phyloP scores from a whole-genome alignment of 305 asterid genomes.

The Fraxinus xanthoxyloides region DNA sequence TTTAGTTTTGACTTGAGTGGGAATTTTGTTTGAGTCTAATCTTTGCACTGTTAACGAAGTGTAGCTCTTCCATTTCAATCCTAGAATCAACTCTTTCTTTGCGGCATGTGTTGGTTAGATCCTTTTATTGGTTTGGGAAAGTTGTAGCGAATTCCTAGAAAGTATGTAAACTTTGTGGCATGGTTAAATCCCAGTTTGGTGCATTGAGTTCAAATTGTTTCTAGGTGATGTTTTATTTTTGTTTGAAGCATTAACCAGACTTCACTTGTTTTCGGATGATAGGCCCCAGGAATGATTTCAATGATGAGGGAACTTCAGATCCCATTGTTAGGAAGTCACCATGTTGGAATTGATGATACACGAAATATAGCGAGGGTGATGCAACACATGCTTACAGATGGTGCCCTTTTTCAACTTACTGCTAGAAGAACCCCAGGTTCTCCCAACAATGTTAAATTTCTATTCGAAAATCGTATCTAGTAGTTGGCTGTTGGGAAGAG shows the following conservation, averaged over 20 bases:
- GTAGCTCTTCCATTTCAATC: neutral
- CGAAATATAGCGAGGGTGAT: conserved; percentile 78
- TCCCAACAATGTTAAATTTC: conserved; percentile 43
- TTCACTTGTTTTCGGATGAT: neutral
- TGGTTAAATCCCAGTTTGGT: neutral
- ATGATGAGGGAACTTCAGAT: conserved; percentile 48
- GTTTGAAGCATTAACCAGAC: neutral
- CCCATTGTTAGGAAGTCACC: conserved; percentile 44
- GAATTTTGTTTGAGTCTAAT: neutral
- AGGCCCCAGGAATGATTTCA: conserved; percentile 51
- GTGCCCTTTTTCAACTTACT: conserved; percentile 71
- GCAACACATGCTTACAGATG: conserved; percentile 76
- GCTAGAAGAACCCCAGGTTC: conserved; percentile 54
- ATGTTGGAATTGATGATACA: conserved; percentile 93
- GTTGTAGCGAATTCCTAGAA: neutral
- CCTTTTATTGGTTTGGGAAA: neutral
- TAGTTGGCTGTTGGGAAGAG: neutral
- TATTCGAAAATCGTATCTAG: conserved; percentile 37
- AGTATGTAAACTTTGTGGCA: neutral
- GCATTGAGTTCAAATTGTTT: neutral
- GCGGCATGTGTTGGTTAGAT: neutral
- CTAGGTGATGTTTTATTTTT: neutral
- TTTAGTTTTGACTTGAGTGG: neutral
- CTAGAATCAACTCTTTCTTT: neutral
- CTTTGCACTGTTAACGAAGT: neutral